phyloP scores from a whole-genome alignment of 495 filamentous ascomycete genomes.

The Annulohypoxylon moriforme region DNA sequence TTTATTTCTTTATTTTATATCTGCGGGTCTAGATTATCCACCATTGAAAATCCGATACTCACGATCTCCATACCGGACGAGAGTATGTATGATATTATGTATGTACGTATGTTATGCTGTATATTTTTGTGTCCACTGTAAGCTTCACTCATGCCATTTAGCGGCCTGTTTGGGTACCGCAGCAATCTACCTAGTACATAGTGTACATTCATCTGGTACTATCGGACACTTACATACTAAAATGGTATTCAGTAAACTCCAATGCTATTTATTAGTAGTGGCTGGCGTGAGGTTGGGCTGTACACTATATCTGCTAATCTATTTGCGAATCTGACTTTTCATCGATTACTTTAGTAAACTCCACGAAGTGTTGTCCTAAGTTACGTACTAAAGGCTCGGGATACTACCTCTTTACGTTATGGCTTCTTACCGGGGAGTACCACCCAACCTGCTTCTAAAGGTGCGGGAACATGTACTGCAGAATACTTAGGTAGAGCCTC shows the following conservation, averaged over 20 bases:
- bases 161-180: background rate
- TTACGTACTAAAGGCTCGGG: slow-evolving; percentile 35
- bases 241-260: background rate
- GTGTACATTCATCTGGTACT: background rate
- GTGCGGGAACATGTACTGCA: too few relatives aligned
- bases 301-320: slow-evolving; percentile 9
- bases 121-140: slow-evolving; percentile 2
- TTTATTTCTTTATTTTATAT: slow-evolving; percentile 16
- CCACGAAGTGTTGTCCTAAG: slow-evolving; percentile 26
- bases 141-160: slow-evolving; percentile 1
- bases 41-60: slow-evolving; percentile 38
- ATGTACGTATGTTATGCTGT: background rate
- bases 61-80: slow-evolving; percentile 30
- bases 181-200: too few relatives aligned
- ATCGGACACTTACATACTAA: background rate
- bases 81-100: slow-evolving; percentile 12
- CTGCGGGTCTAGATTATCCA: slow-evolving; percentile 43
- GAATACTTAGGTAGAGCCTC: slow-evolving; percentile 36
- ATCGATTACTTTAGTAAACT: slow-evolving; percentile 17
- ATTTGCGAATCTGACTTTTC: slow-evolving; percentile 26
- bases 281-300: background rate
- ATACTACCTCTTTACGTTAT: slow-evolving; percentile 44
- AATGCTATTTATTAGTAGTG: background rate
- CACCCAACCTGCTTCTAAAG: slow-evolving; percentile 11
- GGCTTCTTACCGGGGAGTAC: slow-evolving; percentile 34